Percentiles rank a stretch among this genome's conserved stretches.
phyloP scores from a whole-genome alignment of 2,329 filamentous ascomycete genomes.

The Colletotrichum lindemuthianum region DNA sequence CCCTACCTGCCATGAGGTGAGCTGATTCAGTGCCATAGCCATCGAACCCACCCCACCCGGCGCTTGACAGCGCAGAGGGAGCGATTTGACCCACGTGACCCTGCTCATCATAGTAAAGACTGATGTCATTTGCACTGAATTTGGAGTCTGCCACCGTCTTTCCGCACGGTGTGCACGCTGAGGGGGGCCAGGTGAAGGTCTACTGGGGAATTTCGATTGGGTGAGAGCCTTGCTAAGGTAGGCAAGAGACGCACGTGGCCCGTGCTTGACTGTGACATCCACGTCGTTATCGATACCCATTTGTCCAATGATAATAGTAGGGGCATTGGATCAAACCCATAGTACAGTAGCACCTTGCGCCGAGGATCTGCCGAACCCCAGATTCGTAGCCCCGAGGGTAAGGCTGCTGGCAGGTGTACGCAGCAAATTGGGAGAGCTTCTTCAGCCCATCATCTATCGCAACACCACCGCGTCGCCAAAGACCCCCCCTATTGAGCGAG shows the following conservation, averaged over 20 bases:
- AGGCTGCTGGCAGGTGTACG: slow-evolving; percentile 11
- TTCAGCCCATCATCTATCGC: slow-evolving; percentile 27
- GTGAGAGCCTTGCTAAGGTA: background rate
- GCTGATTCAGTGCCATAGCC: background rate
- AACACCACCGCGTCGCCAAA: slow-evolving; percentile 1
- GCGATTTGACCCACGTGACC: slow-evolving; percentile 36
- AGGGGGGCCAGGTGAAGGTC: background rate
- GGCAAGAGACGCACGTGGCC: slow-evolving; percentile 7
- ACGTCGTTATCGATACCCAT: background rate
- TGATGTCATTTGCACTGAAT: slow-evolving; percentile 37
- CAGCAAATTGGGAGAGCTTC: slow-evolving; percentile 33
- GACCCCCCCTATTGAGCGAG: background rate
- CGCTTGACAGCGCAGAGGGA: background rate
- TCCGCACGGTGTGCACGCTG: background rate
- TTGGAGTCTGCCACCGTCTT: slow-evolving; percentile 34
- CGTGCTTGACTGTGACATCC: slow-evolving; percentile 31
- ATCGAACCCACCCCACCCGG: slow-evolving; percentile 10
- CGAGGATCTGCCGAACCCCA: slow-evolving; percentile 34
- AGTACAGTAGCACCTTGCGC: slow-evolving; percentile 1
- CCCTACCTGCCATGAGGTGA: background rate
- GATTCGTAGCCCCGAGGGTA: slow-evolving; percentile 18
- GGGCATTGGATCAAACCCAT: too few species aligned
- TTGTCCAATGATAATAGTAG: background rate
- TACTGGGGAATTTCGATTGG: too few species aligned
- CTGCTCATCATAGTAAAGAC: slow-evolving; percentile 1